These are phyloP conservation scores for Tolypocladium endophyticum DNA, from an alignment of 2,329 filamentous ascomycete genomes.

Conservation along the genomic window DNA sequence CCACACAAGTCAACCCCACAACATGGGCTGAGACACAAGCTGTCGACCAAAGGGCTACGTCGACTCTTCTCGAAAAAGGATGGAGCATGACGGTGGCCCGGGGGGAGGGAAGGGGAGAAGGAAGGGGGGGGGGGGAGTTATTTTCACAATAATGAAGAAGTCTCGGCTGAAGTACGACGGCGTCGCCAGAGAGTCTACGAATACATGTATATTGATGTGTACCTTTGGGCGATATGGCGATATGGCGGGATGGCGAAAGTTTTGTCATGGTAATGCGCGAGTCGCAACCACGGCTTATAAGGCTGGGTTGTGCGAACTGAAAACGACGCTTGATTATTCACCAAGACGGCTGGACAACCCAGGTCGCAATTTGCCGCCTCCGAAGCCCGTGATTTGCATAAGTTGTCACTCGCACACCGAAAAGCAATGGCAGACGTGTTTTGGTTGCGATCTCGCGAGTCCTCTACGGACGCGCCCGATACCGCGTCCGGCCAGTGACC, in stretches of 20 bases:
- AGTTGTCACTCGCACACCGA: neutral
- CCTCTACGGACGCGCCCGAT: neutral
- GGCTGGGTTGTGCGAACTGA: neutral
- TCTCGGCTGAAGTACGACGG: too few species aligned
- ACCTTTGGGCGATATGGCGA: neutral
- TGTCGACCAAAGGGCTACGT: conserved; percentile 9
- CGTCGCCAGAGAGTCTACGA: neutral
- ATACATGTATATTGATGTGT: neutral
- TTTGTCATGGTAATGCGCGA: neutral
- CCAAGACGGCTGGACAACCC: neutral
- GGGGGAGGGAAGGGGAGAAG: too few species aligned
- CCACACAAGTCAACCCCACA: conserved; percentile 2
- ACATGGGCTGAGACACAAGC: conserved; percentile 7
- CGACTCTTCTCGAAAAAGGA: conserved; percentile 8
- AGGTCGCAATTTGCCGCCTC: neutral
- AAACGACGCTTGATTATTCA: neutral
- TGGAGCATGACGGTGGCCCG: neutral
- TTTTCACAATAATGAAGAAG: neutral
- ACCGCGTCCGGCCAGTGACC: neutral
- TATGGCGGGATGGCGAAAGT: neutral
- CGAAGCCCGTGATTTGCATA: neutral
- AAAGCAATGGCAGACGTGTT: neutral
- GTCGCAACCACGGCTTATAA: too few species aligned
- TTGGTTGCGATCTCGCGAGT: neutral
- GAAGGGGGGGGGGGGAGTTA: neutral